Evolutionary conservation across 163 green algal genomes (phyloP).

Genomic region (Volvox carteri): DNA sequence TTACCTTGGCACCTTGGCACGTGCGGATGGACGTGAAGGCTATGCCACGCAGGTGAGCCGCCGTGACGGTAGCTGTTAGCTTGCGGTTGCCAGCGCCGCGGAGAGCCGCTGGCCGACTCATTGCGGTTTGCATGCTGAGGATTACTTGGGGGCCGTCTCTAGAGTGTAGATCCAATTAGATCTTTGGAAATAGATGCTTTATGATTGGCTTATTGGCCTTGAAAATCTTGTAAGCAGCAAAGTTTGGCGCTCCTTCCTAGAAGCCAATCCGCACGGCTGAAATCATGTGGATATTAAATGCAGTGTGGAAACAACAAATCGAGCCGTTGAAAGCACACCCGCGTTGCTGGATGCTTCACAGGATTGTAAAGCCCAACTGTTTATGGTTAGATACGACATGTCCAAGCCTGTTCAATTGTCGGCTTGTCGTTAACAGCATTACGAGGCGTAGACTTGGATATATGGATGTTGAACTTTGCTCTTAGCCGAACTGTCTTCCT

Average conservation of each 20-base stretch:
- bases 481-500: too few relatives aligned
- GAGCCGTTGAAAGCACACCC: too few relatives aligned
- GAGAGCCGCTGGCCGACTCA: background rate
- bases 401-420: background rate
- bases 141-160: background rate
- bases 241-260: background rate
- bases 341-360: too few relatives aligned
- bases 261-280: background rate
- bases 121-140: background rate
- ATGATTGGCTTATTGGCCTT: background rate
- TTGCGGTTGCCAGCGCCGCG: background rate
- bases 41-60: constrained; percentile 6
- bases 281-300: background rate
- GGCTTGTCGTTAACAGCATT: background rate
- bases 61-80: background rate
- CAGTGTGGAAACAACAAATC: background rate
- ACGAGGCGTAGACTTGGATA: background rate
- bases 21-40: constrained; percentile 2
- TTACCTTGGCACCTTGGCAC: background rate
- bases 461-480: too few relatives aligned
- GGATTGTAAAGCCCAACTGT: background rate
- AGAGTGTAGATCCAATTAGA: background rate
- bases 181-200: background rate
- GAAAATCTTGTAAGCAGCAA: background rate
- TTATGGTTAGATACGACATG: background rate